Conservation (phyloP, 2,329 filamentous ascomycete species). For the Teratosphaeria zuluensis region DNA sequence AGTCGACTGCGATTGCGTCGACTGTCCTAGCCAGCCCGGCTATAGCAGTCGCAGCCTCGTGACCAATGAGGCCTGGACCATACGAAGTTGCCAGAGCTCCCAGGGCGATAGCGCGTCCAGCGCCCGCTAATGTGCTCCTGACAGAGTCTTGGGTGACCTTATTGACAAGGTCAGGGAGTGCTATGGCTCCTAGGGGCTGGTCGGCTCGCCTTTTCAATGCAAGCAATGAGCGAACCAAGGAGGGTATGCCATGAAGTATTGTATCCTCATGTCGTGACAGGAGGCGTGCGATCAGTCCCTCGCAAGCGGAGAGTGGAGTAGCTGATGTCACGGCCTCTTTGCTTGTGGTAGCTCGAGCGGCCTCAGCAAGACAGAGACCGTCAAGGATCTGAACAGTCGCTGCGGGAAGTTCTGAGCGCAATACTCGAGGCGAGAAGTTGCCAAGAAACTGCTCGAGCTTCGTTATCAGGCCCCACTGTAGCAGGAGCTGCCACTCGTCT, state of each 20-base stretch:
- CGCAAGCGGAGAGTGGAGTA: constrained; percentile 9
- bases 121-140: constrained; percentile 31
- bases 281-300: constrained; percentile 16
- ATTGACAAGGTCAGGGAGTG: constrained; percentile 7
- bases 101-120: constrained; percentile 36
- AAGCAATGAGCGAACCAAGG: constrained; percentile 11
- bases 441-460: constrained; percentile 4
- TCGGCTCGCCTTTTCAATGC: constrained; percentile 5
- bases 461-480: constrained; percentile 1
- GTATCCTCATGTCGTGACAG: constrained; percentile 19
- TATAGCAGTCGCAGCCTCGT: constrained; percentile 19
- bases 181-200: constrained; percentile 14
- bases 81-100: constrained; percentile 25
- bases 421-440: constrained; percentile 15
- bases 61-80: constrained; percentile 8
- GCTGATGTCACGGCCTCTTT: neutral
- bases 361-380: constrained; percentile 11
- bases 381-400: constrained; percentile 13
- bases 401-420: constrained; percentile 22
- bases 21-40: constrained; percentile 23
- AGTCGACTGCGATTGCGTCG: constrained; percentile 30
- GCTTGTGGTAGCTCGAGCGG: neutral
- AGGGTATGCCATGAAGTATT: constrained; percentile 15
- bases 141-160: constrained; percentile 23
- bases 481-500: constrained; percentile 1